Percentiles rank a stretch among this genome's conserved stretches.
Conservation (phyloP, 306 rosid genomes). For the Malus asiatica region DNA sequence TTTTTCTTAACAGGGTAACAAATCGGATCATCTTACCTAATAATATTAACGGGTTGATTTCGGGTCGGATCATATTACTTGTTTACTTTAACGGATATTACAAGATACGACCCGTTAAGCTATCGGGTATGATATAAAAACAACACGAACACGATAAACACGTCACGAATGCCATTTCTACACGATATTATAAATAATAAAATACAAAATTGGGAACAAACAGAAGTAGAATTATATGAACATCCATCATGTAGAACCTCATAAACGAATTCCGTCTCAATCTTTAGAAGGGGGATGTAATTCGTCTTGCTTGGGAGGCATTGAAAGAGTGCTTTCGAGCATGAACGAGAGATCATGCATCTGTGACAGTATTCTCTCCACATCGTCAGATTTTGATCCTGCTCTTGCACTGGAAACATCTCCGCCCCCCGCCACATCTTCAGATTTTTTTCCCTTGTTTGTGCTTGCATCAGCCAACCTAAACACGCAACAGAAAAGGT, state of each 20-base stretch:
- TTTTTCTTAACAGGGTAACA: too few species aligned
- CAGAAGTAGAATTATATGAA: not conserved
- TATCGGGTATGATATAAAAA: too few species aligned
- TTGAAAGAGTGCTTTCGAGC: conserved; percentile 66
- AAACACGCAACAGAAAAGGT: conserved; percentile 20
- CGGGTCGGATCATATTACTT: too few species aligned
- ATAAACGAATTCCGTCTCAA: conserved; percentile 1
- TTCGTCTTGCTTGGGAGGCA: conserved; percentile 52
- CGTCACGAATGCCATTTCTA: too few species aligned
- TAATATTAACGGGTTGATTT: too few species aligned
- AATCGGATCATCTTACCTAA: too few species aligned
- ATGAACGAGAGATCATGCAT: conserved; percentile 91
- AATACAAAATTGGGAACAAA: not conserved
- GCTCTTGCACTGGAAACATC: conserved; percentile 30
- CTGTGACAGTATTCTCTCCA: conserved; percentile 54
- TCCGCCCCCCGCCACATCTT: conserved; percentile 1
- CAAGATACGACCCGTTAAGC: too few species aligned
- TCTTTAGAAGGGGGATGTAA: conserved; percentile 13
- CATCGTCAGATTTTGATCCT: conserved; percentile 39
- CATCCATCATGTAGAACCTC: not conserved
- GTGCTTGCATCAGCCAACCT: conserved; percentile 42
- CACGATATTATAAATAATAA: not conserved
- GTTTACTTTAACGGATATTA: too few species aligned
- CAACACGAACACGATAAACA: too few species aligned
- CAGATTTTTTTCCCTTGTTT: conserved; percentile 15